Conservation (phyloP, 1,284 basidiomycete species). For the Ustilago crameri region DNA sequence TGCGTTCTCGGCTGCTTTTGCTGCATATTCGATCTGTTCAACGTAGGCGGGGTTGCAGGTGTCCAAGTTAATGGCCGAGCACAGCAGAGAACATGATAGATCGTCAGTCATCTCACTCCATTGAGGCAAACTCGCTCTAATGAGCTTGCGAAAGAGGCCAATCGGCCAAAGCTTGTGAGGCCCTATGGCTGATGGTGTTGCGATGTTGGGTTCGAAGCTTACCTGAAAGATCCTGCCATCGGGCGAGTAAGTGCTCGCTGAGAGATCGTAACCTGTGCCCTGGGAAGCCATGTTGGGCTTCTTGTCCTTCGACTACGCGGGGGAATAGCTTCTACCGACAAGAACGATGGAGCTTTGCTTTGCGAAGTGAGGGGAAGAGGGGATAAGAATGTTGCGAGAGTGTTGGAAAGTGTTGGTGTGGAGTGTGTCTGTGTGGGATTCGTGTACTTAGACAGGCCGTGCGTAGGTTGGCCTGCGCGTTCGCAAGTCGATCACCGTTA, state of each 20-base stretch:
- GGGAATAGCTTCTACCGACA: too few relatives aligned
- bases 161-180: too few relatives aligned
- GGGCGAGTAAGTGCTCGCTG: slow-evolving; percentile 96
- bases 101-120: too few relatives aligned
- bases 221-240: slow-evolving; percentile 95
- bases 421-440: too few relatives aligned
- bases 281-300: slow-evolving; percentile 93
- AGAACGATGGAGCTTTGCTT: too few relatives aligned
- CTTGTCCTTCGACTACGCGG: too few relatives aligned
- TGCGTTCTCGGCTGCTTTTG: slow-evolving; percentile 97
- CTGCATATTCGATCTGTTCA: slow-evolving; percentile 90
- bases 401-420: neutral
- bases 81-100: too few relatives aligned
- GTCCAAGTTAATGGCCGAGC: neutral
- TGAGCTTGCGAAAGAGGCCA: too few relatives aligned
- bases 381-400: neutral
- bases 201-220: slow-evolving; percentile 3
- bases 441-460: neutral
- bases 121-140: too few relatives aligned
- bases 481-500: neutral
- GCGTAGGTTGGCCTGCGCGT: slow-evolving; percentile 1
- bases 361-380: too few relatives aligned
- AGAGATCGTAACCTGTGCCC: slow-evolving; percentile 97
- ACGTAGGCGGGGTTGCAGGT: neutral
- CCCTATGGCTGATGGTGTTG: too few relatives aligned